Conservation (phyloP, 495 filamentous ascomycete species). For the Terfezia boudieri region DNA sequence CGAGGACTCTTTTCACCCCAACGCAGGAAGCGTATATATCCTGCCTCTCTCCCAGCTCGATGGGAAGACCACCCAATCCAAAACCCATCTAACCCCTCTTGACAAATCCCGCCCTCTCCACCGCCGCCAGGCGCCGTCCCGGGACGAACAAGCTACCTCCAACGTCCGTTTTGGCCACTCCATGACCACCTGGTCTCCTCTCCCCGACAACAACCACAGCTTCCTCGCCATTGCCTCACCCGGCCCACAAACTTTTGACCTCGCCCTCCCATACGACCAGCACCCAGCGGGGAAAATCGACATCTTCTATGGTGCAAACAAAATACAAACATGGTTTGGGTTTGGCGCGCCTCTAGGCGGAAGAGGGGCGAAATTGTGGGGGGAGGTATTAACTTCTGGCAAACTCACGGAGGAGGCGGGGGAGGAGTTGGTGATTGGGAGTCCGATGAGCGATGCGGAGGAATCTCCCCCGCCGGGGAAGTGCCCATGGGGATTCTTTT, state of each 20-base stretch:
- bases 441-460: slow-evolving; percentile 2
- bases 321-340: slow-evolving; percentile 1
- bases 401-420: slow-evolving; percentile 2
- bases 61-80: neutral
- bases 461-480: slow-evolving; percentile 4
- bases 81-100: neutral
- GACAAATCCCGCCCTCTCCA: neutral
- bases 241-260: slow-evolving; percentile 2
- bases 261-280: slow-evolving; percentile 7
- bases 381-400: slow-evolving; percentile 8
- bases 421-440: slow-evolving; percentile 3
- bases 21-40: slow-evolving; percentile 15
- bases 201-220: neutral
- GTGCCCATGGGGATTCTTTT: neutral
- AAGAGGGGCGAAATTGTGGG: slow-evolving; percentile 12
- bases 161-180: slow-evolving; percentile 14
- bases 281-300: slow-evolving; percentile 7
- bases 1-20: slow-evolving; percentile 9
- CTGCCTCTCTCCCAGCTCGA: slow-evolving; percentile 6
- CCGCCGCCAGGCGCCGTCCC: neutral
- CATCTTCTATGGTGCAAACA: slow-evolving; percentile 5
- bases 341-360: slow-evolving; percentile 11
- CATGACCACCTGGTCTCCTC: slow-evolving; percentile 1
- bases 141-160: neutral
- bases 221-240: slow-evolving; percentile 12